phyloP scores from a whole-genome alignment of 2,329 filamentous ascomycete species.

The Zasmidium angulare region DNA sequence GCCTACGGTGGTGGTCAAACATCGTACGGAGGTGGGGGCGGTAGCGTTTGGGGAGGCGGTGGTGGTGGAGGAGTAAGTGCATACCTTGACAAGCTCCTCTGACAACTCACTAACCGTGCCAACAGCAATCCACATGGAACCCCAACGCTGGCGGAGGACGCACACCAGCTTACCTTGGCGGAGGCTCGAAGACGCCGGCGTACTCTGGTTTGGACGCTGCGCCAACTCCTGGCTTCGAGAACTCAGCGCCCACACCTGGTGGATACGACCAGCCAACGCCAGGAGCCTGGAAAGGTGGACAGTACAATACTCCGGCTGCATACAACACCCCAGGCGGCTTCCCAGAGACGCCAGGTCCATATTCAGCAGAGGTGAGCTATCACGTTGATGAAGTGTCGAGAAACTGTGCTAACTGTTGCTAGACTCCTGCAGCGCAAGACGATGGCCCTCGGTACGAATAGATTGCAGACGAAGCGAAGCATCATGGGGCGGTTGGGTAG shows the following conservation, averaged over 20 bases:
- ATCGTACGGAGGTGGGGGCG: constrained; percentile 51
- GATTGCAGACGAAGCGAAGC: not conserved
- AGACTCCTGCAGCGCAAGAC: constrained; percentile 51
- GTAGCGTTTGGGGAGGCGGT: constrained; percentile 27
- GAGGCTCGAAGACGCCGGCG: constrained; percentile 74
- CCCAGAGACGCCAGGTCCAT: constrained; percentile 51
- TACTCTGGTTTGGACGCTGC: constrained; percentile 65
- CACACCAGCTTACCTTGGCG: constrained; percentile 57
- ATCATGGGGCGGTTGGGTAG: not conserved
- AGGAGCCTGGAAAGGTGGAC: constrained; percentile 39
- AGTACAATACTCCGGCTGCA: constrained; percentile 37
- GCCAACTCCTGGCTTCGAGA: constrained; percentile 47
- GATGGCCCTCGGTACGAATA: constrained; percentile 46
- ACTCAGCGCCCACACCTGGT: constrained; percentile 45
- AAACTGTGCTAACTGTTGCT: constrained; percentile 26
- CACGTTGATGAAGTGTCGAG: not conserved
- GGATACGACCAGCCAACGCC: constrained; percentile 37
- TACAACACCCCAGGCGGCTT: constrained; percentile 43
- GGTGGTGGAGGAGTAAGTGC: constrained; percentile 27
- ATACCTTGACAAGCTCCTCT: constrained; percentile 69
- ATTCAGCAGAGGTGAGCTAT: constrained; percentile 44
- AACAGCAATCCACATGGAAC: constrained; percentile 39
- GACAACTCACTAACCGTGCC: constrained; percentile 46
- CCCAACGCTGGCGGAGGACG: constrained; percentile 37
- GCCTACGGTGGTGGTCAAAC: constrained; percentile 51